Evolutionary conservation across 2,329 filamentous ascomycete species (phyloP).

Genomic region (Cadophora sp.): DNA sequence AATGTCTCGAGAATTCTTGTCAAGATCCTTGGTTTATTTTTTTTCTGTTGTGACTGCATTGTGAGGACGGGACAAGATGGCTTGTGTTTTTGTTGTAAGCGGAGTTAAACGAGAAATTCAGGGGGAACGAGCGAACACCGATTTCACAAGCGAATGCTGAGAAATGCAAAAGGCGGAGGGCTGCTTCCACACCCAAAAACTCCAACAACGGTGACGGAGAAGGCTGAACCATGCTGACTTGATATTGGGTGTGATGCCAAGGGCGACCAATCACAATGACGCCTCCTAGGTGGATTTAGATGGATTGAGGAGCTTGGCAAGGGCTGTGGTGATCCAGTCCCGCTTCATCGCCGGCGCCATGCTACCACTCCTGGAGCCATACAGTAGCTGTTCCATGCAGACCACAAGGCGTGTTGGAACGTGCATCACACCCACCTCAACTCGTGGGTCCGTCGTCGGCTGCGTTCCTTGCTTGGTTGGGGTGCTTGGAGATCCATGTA

Average conservation of each 20-base stretch:
- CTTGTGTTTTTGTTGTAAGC: background rate
- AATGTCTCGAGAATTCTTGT: conserved; percentile 5
- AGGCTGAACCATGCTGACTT: conserved; percentile 30
- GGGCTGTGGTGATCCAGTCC: conserved; percentile 9
- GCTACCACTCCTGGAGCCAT: background rate
- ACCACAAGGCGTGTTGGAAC: conserved; percentile 15
- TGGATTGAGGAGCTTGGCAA: background rate
- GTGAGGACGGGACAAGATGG: background rate
- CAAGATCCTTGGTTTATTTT: background rate
- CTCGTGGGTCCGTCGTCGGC: conserved; percentile 5
- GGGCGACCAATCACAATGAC: conserved; percentile 24
- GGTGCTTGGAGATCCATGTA: background rate
- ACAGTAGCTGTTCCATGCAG: conserved; percentile 9
- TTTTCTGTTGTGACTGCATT: background rate
- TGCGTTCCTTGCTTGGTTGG: background rate
- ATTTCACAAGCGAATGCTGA: conserved; percentile 10
- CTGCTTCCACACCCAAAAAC: conserved; percentile 10
- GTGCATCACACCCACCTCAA: conserved; percentile 4
- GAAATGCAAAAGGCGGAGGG: conserved; percentile 20
- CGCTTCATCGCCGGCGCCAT: conserved; percentile 15
- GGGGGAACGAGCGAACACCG: background rate
- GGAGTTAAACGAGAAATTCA: conserved; percentile 11
- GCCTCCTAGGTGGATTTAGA: background rate
- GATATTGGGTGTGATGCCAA: conserved; percentile 15
- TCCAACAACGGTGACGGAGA: conserved; percentile 27